phyloP scores from a whole-genome alignment of 2,329 filamentous ascomycete genomes.

The Domatiomyces globalis region DNA sequence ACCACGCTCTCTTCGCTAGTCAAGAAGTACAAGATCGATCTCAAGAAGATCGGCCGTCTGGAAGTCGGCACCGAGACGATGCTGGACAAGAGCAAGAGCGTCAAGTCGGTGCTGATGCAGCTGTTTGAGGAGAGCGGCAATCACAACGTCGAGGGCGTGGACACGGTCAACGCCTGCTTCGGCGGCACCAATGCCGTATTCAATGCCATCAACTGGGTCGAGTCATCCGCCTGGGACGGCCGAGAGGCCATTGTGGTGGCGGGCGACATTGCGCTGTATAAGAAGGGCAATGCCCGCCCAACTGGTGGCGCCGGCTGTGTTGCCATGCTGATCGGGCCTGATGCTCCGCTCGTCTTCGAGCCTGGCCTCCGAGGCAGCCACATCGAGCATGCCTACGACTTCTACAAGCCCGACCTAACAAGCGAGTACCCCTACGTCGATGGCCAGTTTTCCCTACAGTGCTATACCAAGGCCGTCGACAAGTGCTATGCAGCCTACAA shows the following conservation, averaged over 20 bases:
- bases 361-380: constrained; percentile 66
- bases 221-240: constrained; percentile 77
- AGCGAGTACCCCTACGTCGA: constrained; percentile 80
- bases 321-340: constrained; percentile 63
- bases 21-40: constrained; percentile 70
- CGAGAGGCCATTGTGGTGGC: constrained; percentile 66
- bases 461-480: constrained; percentile 70
- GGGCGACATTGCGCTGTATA: constrained; percentile 73
- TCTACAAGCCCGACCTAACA: constrained; percentile 79
- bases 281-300: constrained; percentile 67
- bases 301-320: constrained; percentile 69
- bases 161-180: constrained; percentile 70
- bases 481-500: constrained; percentile 69
- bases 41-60: constrained; percentile 61
- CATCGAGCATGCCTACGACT: constrained; percentile 76
- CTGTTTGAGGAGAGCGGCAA: constrained; percentile 58
- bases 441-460: constrained; percentile 67
- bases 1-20: constrained; percentile 65
- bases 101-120: constrained; percentile 81
- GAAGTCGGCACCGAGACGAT: constrained; percentile 79
- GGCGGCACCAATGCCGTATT: constrained; percentile 73
- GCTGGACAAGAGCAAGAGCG: constrained; percentile 80
- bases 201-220: constrained; percentile 73
- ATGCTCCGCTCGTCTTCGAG: constrained; percentile 64
- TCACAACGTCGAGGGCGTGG: constrained; percentile 70